phyloP scores from a whole-genome alignment of 2,329 filamentous ascomycete species.

The Calonectria pseudoturangicola region DNA sequence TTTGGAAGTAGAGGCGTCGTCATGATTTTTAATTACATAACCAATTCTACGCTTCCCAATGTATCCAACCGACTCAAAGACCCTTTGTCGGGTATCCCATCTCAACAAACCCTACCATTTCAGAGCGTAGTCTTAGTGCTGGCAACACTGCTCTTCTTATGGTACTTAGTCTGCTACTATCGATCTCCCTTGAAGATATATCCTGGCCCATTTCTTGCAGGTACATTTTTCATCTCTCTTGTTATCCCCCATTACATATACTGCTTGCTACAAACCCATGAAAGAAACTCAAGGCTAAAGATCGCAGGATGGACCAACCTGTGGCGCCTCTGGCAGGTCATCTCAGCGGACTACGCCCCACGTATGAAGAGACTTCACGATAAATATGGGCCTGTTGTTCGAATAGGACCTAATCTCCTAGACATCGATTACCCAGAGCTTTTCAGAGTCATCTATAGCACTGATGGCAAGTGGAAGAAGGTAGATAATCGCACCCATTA shows the following conservation, averaged over 20 bases:
- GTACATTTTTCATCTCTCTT: constrained; percentile 43
- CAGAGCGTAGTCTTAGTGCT: too few species aligned
- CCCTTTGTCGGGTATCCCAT: not conserved
- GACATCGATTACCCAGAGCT: constrained; percentile 62
- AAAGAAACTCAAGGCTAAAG: not conserved
- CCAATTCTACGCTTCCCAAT: not conserved
- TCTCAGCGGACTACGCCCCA: constrained; percentile 55
- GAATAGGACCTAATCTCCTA: constrained; percentile 59
- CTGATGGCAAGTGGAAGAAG: constrained; percentile 59
- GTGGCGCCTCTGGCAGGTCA: constrained; percentile 59
- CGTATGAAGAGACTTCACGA: constrained; percentile 59
- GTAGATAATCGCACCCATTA: constrained; percentile 32
- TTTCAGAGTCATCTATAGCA: constrained; percentile 61
- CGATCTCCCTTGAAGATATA: constrained; percentile 55
- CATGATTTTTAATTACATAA: not conserved
- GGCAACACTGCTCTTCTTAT: constrained; percentile 18
- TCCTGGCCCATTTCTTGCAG: constrained; percentile 58
- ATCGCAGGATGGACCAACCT: constrained; percentile 57
- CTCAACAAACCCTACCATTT: not conserved
- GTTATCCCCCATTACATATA: not conserved
- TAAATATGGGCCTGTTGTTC: constrained; percentile 63
- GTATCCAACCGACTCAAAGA: not conserved
- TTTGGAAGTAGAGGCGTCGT: too few species aligned
- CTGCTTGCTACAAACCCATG: not conserved
- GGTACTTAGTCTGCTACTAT: constrained; percentile 40